These are phyloP conservation scores for Hevea brasiliensis DNA, from an alignment of 345 rosid genomes.

Conservation along the genomic window DNA sequence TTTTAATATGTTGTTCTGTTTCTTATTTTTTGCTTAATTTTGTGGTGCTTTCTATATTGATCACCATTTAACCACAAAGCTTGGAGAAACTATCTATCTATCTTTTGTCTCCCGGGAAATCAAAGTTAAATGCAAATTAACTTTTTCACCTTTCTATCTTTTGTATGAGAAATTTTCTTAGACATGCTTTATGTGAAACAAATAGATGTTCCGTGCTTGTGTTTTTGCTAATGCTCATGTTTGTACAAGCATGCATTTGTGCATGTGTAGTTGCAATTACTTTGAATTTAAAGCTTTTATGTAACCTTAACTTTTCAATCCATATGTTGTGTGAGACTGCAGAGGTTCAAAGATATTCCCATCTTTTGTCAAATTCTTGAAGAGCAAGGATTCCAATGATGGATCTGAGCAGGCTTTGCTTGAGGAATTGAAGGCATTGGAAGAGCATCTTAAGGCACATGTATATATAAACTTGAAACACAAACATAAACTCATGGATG, in stretches of 20 bases:
- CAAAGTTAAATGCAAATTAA: too few species aligned
- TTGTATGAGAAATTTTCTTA: neutral
- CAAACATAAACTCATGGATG: neutral
- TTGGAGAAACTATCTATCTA: neutral
- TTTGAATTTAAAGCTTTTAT: neutral
- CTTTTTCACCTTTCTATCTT: neutral
- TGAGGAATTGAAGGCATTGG: slow-evolving; percentile 71
- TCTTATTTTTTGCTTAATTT: neutral
- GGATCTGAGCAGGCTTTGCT: slow-evolving; percentile 75
- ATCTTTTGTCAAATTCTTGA: slow-evolving; percentile 59
- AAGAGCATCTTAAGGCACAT: slow-evolving; percentile 71
- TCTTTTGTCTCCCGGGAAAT: neutral
- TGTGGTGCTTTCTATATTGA: neutral
- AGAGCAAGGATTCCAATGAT: slow-evolving; percentile 84
- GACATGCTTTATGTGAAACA: neutral
- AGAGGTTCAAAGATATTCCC: slow-evolving; percentile 76
- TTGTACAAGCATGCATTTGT: neutral
- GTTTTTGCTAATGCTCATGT: neutral
- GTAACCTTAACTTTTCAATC: neutral
- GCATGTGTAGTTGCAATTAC: neutral
- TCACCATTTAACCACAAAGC: neutral
- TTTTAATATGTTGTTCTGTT: neutral
- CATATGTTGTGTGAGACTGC: neutral
- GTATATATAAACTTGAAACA: slow-evolving; percentile 32
- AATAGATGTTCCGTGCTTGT: neutral